Evolutionary conservation across 2,329 filamentous ascomycete species (phyloP), one percentile per base, ranked within the genome.

Genomic region (Colletotrichum lupini): DNA sequence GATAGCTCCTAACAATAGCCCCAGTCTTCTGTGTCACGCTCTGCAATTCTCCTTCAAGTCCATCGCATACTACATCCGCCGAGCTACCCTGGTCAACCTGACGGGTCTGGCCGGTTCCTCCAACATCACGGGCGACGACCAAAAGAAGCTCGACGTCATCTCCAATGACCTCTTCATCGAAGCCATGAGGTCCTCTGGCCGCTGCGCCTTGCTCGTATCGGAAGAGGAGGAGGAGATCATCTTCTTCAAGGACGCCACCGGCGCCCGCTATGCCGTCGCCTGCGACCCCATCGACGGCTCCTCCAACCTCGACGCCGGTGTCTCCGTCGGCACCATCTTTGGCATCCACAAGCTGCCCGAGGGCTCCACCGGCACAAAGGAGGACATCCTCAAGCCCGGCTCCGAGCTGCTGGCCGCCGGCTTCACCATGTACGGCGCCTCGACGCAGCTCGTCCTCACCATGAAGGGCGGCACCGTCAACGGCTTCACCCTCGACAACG

Each of bases 351-450:
- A 95, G 87, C 91, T 98, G 26, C 90, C 92, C 72, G 94, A 97
- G 16, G 92, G 89, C 76, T 92, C 93, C 16, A 88, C 86, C 73
- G 94, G 93, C 76, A 92, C 89, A 73, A 92, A 93, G 78, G 95
- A 97, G 80, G 95, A 98, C 82, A 90, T 99, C 74, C 90, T 98
- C 73, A 92, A 92, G 83, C 94, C 97, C 1, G 97, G 97, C 69
- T 96, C 94, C 1, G 95, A 98, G 84, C 91, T 98, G 77, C 90
- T 98, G 24, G 96, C 97, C 46, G 92, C 94, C 26, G 97, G 97
- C n/a, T 99, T 99, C 89, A 99, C 97, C 84, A 99, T 99, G 97
- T 99, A 99, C 85, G 97, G 97, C 81, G 97, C 97, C 77, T 98
- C 95, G 3, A 92, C 97, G 4, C 96, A 98, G 87, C 89, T 99